Evolutionary conservation across 2,329 filamentous ascomycete species (phyloP), one percentile per base, ranked within the genome.

Genomic region (Alternaria brassicicola): DNA sequence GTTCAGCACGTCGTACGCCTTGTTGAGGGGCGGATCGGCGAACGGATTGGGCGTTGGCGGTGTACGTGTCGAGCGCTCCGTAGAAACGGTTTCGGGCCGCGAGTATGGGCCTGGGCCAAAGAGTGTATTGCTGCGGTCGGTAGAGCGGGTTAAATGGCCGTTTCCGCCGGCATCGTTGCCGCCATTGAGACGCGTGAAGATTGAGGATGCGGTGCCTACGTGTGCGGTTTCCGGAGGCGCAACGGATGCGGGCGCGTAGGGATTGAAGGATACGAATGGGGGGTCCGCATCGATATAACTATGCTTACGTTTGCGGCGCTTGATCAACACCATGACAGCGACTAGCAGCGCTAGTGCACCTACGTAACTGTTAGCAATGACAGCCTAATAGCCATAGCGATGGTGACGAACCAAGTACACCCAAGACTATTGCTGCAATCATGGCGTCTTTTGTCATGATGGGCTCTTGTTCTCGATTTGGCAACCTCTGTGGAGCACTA

Each of bases 1-100:
- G 6, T 69, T 67, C 5, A 77, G 66, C 7, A 75, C 64, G 51
- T 77, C 75, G 31, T 73, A 77, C 2, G 75, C 71, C 59, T 77
- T 77, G 49, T 76, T 76, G 13, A 67, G 68, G 3, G 71, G 72
- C 6, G 75, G 74, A 33, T 76, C 72, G 2, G 67, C 71, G 43
- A 77, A 77, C 1, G 75, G 75, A 23, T 77, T 77, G 3, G 75
- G 68, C 8, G 72, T 75, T 12, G 72, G 25, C 13, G 50, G 42
- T 26, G 54, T 35, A 31, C 36, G 55, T 13, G 55, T 57, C 36
- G 57, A 59, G 41, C 55, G 62, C 13, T 67, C 52, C 7, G 73
- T 75, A 1, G 73, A 74, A 0, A 75, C 70, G 1, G 74, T 76
- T 62, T 74, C 72, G 2, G 74, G 73, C 3, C 73, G 73, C 4